These are phyloP conservation scores for Hydnum rufescens DNA, from an alignment of 768 basidiomycete genomes.

Conservation along the genomic window DNA sequence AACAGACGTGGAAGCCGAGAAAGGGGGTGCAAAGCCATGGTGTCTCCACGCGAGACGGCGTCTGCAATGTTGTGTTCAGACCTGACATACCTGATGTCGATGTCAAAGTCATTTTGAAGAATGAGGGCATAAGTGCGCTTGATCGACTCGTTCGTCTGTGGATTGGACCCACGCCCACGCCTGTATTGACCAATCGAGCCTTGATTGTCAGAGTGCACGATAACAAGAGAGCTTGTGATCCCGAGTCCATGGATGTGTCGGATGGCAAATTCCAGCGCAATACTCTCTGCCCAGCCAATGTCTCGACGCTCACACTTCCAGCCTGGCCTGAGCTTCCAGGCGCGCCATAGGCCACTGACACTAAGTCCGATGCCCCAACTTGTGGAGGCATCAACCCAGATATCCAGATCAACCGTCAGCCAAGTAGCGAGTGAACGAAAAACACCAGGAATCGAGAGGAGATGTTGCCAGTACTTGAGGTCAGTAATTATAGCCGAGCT, in stretches of 20 bases:
- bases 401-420: too few relatives aligned
- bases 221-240: neutral
- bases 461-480: neutral
- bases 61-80: neutral
- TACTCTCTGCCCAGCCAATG: too few relatives aligned
- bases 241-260: neutral
- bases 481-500: neutral
- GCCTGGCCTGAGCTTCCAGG: neutral
- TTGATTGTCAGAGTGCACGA: constrained; percentile 4
- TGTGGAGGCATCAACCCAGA: too few relatives aligned
- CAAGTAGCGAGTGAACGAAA: neutral
- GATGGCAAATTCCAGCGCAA: constrained; percentile 1
- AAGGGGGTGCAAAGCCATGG: neutral
- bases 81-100: neutral
- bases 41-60: neutral
- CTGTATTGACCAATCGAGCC: neutral
- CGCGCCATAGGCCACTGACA: constrained; percentile 11
- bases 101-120: neutral
- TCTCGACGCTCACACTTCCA: neutral
- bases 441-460: neutral
- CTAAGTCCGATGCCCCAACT: constrained; percentile 10
- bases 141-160: constrained; percentile 2
- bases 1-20: neutral
- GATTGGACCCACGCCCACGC: neutral
- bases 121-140: neutral